These are phyloP conservation scores for Mycena citricolor DNA, from an alignment of 1,284 basidiomycete species.

Conservation along the genomic window DNA sequence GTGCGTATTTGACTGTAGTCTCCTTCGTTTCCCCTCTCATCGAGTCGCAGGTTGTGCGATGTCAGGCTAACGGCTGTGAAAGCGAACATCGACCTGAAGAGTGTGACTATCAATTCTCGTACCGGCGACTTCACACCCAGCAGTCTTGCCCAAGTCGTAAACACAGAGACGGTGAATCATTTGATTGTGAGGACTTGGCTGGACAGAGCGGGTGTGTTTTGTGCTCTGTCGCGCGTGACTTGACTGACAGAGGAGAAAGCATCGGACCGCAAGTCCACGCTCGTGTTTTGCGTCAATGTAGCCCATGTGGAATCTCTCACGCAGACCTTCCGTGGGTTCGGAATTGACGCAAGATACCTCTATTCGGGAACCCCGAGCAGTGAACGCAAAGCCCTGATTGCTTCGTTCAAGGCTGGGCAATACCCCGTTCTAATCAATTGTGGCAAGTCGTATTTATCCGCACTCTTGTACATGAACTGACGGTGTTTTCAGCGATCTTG, in stretches of 20 bases:
- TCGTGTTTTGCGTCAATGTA: constrained; percentile 90
- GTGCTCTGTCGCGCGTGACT: constrained; percentile 1
- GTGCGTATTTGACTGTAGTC: constrained; percentile 39
- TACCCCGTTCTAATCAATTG: constrained; percentile 94
- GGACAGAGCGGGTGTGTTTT: constrained; percentile 65
- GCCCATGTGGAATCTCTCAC: constrained; percentile 83
- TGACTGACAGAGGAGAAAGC: constrained; percentile 12
- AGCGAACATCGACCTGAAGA: constrained; percentile 68
- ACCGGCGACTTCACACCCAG: constrained; percentile 81
- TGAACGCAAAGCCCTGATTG: constrained; percentile 68
- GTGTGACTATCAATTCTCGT: constrained; percentile 62
- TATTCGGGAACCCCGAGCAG: constrained; percentile 67
- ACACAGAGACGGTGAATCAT: constrained; percentile 74
- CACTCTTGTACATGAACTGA: neutral
- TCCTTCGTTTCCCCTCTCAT: constrained; percentile 5
- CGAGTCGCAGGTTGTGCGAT: constrained; percentile 69
- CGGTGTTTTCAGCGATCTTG: constrained; percentile 63
- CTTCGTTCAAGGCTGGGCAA: constrained; percentile 66
- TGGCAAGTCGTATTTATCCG: constrained; percentile 45
- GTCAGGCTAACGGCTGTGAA: constrained; percentile 82
- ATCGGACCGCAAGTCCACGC: constrained; percentile 77
- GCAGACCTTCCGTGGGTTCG: constrained; percentile 68
- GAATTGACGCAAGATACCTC: constrained; percentile 85
- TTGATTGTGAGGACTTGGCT: constrained; percentile 81
- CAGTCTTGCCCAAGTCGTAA: constrained; percentile 77